phyloP scores from a whole-genome alignment of 1,284 basidiomycete genomes.

The Ustilago bromivora region DNA sequence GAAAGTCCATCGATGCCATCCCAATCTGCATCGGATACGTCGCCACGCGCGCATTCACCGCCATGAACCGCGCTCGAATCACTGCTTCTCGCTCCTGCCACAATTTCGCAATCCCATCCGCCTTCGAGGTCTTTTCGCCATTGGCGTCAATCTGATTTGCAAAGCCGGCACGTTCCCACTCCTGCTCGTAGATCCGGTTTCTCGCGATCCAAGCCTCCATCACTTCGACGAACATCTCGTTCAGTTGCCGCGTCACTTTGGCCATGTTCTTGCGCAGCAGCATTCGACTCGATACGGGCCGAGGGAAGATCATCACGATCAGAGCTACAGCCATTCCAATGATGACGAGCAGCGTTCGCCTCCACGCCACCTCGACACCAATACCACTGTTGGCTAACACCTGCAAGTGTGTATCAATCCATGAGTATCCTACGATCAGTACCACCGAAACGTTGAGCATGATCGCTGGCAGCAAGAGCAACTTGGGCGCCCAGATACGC shows the following conservation, averaged over 20 bases:
- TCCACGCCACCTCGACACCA: constrained; percentile 72
- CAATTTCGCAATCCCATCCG: constrained; percentile 26
- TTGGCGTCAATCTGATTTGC: constrained; percentile 72
- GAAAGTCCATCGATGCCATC: constrained; percentile 70
- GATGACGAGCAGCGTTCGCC: constrained; percentile 69
- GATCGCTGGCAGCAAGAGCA: constrained; percentile 77
- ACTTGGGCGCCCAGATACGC: constrained; percentile 81
- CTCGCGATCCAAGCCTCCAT: constrained; percentile 48
- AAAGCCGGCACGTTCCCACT: constrained; percentile 64
- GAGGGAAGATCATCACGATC: constrained; percentile 68
- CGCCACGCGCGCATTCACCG: constrained; percentile 66
- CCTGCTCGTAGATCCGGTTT: constrained; percentile 71
- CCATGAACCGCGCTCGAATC: constrained; percentile 70
- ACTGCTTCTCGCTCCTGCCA: constrained; percentile 31
- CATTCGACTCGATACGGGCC: constrained; percentile 73
- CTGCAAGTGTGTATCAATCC: constrained; percentile 55
- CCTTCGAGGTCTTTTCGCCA: constrained; percentile 40
- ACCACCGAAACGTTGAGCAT: constrained; percentile 80
- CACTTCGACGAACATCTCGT: constrained; percentile 34
- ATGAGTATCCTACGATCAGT: constrained; percentile 59
- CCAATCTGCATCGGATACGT: constrained; percentile 72
- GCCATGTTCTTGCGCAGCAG: constrained; percentile 73
- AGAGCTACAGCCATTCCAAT: constrained; percentile 66
- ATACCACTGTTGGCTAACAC: constrained; percentile 62
- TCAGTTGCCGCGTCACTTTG: constrained; percentile 39